Evolutionary conservation across 2,329 filamentous ascomycete species (phyloP).

Genomic region (Chrysoporthe puriensis): DNA sequence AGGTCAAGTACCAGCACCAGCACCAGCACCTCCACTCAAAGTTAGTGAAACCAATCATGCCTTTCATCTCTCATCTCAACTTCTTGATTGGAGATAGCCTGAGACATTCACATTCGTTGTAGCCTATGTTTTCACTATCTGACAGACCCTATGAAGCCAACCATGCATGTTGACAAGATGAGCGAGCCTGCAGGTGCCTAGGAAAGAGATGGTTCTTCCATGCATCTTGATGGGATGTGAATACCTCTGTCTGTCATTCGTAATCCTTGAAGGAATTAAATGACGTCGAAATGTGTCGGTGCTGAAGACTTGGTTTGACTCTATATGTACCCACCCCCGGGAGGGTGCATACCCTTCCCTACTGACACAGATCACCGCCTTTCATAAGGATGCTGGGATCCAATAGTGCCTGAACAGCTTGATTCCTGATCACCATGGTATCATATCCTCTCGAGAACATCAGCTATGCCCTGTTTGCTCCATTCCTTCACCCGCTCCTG

Average conservation of each 20-base stretch:
- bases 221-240: too few species aligned
- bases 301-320: too few species aligned
- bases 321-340: too few species aligned
- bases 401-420: neutral
- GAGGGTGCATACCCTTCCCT: neutral
- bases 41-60: neutral
- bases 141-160: neutral
- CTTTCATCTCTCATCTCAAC: too few species aligned
- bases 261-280: too few species aligned
- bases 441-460: constrained; percentile 22
- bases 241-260: too few species aligned
- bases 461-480: constrained; percentile 57
- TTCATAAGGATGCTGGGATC: neutral
- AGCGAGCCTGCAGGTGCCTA: too few species aligned
- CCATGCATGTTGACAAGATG: neutral
- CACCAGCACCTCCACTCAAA: neutral
- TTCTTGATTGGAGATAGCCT: neutral
- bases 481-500: constrained; percentile 66
- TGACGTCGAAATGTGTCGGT: too few species aligned
- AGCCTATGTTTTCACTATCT: neutral
- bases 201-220: too few species aligned
- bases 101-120: neutral
- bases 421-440: neutral
- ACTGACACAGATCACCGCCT: neutral
- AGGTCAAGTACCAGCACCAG: neutral